Evolutionary conservation across 768 basidiomycete genomes (phyloP).

Genomic region (Lanmaoa pseudosensibilis): DNA sequence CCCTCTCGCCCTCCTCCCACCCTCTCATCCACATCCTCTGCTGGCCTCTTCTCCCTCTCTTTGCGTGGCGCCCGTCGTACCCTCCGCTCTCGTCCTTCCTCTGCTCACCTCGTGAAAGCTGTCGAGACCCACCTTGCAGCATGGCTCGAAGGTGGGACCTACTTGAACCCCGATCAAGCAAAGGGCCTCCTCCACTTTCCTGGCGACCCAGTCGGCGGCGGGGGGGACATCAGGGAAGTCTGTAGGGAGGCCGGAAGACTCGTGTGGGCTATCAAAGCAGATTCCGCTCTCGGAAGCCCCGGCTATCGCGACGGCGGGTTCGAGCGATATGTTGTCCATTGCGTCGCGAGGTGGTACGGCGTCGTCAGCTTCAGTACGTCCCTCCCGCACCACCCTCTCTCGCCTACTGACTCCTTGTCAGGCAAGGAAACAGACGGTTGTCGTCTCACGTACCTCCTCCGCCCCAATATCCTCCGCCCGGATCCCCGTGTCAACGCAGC

Average conservation of each 20-base stretch:
- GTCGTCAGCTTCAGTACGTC: conserved; percentile 78
- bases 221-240: conserved; percentile 61
- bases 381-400: not conserved
- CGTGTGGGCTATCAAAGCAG: conserved; percentile 59
- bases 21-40: conserved; percentile 59
- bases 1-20: conserved; percentile 38
- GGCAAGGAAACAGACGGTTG: conserved; percentile 47
- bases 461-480: conserved; percentile 70
- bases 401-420: conserved; percentile 24
- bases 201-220: conserved; percentile 51
- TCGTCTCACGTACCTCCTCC: conserved; percentile 76
- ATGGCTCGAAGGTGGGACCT: conserved; percentile 65
- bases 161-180: conserved; percentile 51
- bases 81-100: conserved; percentile 52
- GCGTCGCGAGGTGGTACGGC: conserved; percentile 76
- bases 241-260: conserved; percentile 63
- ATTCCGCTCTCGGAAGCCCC: not conserved
- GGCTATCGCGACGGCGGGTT: conserved; percentile 56
- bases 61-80: conserved; percentile 72
- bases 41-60: conserved; percentile 75
- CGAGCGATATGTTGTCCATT: conserved; percentile 79
- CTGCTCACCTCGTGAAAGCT: conserved; percentile 62
- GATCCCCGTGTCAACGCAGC: conserved; percentile 39
- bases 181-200: conserved; percentile 30
- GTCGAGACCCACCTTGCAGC: conserved; percentile 61